Percentiles rank a stretch among this genome's conserved stretches.
Evolutionary conservation across 371 early-diverging fungal genomes (phyloP).

Genomic region (Cokeromyces recurvatus): DNA sequence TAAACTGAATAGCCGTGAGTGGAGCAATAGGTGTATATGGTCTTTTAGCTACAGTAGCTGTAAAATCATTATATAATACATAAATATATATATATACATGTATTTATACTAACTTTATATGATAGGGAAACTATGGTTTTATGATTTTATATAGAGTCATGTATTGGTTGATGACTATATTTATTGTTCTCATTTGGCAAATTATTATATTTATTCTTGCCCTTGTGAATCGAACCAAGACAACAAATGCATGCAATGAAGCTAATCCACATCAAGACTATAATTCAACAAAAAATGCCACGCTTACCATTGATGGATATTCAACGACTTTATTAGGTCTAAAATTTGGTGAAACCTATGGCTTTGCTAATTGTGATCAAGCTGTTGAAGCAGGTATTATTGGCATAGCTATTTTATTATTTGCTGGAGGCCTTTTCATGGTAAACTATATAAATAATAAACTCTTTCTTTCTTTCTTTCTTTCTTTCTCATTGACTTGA

Average conservation of each 20-base stretch:
- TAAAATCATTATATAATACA: no score
- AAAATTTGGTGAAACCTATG: constrained; percentile 40
- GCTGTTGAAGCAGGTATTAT: constrained; percentile 48
- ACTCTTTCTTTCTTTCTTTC: no score
- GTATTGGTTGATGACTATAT: constrained; percentile 31
- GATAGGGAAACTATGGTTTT: constrained; percentile 31
- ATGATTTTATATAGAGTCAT: constrained; percentile 32
- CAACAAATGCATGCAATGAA: constrained; percentile 23
- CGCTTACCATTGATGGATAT: constrained; percentile 21
- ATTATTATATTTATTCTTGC: constrained; percentile 30
- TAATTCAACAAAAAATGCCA: not conserved
- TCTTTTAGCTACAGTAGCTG: no score
- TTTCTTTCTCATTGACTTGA: not conserved
- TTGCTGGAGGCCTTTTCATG: constrained; percentile 32
- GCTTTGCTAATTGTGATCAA: constrained; percentile 43
- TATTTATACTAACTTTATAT: not conserved
- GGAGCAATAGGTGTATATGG: no score
- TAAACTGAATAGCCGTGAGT: no score
- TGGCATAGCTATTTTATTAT: constrained; percentile 28
- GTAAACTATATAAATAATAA: no score
- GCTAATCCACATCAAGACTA: constrained; percentile 18
- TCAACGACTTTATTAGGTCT: constrained; percentile 41
- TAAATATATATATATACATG: no score
- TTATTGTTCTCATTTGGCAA: constrained; percentile 32
- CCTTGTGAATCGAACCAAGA: constrained; percentile 27